Conservation (phyloP, 2,329 filamentous ascomycete genomes). For the Fusarium irregulare region DNA sequence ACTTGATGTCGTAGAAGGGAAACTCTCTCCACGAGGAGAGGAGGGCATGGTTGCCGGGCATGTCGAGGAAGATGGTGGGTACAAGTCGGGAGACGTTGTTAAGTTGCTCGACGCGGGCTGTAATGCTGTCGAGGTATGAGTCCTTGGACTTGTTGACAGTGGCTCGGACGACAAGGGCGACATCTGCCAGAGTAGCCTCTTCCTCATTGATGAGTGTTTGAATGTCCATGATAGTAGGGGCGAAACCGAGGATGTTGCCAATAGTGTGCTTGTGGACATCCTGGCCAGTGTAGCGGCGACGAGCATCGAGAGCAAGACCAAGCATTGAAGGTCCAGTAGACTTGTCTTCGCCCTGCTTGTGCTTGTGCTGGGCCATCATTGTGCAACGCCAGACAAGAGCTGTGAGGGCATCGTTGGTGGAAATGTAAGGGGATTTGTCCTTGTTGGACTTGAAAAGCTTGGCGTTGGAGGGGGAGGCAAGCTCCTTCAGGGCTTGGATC, state of each 20-base stretch:
- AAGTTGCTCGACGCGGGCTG: not conserved
- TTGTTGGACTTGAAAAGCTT: not conserved
- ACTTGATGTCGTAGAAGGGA: conserved; percentile 16
- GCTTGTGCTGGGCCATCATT: conserved; percentile 6
- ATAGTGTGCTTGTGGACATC: conserved; percentile 12
- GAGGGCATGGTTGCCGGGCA: conserved; percentile 12
- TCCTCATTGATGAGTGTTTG: conserved; percentile 5
- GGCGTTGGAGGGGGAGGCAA: not conserved
- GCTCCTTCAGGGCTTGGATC: conserved; percentile 2
- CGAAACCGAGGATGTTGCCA: conserved; percentile 15
- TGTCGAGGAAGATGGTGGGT: conserved; percentile 6
- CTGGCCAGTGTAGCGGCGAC: conserved; percentile 10
- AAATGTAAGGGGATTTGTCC: not conserved
- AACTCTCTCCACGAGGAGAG: conserved; percentile 23
- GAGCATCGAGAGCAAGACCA: conserved; percentile 14
- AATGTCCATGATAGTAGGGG: conserved; percentile 11
- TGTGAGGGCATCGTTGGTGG: conserved; percentile 15
- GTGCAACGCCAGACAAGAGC: conserved; percentile 21
- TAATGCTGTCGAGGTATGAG: not conserved
- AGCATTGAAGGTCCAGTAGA: not conserved
- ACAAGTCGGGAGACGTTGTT: not conserved
- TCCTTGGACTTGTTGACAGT: conserved; percentile 15
- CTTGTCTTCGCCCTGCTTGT: not conserved
- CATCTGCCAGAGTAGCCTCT: not conserved
- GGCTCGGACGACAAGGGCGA: conserved; percentile 2